These are phyloP conservation scores for Dimocarpus longan DNA, from an alignment of 345 rosid genomes.

Conservation along the genomic window DNA sequence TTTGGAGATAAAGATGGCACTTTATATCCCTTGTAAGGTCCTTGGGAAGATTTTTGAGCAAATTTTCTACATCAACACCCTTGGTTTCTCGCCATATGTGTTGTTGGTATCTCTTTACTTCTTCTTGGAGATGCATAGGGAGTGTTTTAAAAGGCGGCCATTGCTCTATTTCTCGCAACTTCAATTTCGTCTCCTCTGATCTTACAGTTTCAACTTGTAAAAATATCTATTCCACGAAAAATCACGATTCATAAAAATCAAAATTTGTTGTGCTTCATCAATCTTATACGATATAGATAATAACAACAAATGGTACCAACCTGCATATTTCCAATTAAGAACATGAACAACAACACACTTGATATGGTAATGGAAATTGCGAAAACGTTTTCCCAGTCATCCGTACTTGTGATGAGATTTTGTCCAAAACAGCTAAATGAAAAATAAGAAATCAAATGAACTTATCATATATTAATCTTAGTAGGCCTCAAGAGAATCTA, in stretches of 20 bases:
- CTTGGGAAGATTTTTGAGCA: conserved; percentile 32
- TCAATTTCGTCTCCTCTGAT: no score
- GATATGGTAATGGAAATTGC: background rate
- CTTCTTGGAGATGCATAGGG: conserved; percentile 35
- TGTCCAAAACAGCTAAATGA: background rate
- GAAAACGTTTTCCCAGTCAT: background rate
- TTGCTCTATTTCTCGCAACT: conserved; percentile 36
- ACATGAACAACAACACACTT: background rate
- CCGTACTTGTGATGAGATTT: background rate
- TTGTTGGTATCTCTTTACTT: conserved; percentile 36
- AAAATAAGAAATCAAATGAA: no score
- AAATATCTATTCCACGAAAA: no score
- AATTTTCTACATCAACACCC: conserved; percentile 34
- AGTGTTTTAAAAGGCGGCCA: conserved; percentile 38
- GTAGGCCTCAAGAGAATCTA: no score
- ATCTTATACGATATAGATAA: no score
- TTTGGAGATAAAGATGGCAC: conserved; percentile 33
- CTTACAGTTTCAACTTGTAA: background rate
- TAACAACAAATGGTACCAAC: no score
- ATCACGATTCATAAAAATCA: no score
- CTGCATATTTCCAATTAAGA: no score
- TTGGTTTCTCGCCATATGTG: conserved; percentile 42
- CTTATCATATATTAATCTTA: no score
- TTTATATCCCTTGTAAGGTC: conserved; percentile 41
- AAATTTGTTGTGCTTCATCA: no score